Percentiles rank a stretch among this genome's conserved stretches.
Conservation (phyloP, 306 rosid genomes). For the Acacia confusa region DNA sequence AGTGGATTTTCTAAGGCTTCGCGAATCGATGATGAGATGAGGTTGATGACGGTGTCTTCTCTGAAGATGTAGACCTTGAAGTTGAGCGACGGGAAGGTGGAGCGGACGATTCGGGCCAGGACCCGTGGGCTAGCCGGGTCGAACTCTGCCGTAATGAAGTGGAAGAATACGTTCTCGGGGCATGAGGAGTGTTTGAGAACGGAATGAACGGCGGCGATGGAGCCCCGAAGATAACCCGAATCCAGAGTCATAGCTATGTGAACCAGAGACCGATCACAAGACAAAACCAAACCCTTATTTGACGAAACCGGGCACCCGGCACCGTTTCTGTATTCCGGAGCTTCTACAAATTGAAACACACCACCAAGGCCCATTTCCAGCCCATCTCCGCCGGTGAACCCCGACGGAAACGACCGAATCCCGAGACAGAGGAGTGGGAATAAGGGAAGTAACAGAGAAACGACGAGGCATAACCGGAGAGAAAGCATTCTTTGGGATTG, state of each 20-base stretch:
- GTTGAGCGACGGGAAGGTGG: constrained; percentile 62
- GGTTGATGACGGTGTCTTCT: constrained; percentile 63
- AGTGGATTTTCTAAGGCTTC: constrained; percentile 63
- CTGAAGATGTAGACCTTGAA: constrained; percentile 69
- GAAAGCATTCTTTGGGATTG: constrained; percentile 2
- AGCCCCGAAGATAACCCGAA: constrained; percentile 61
- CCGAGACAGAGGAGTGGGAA: constrained; percentile 41
- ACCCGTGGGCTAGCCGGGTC: constrained; percentile 57
- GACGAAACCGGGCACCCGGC: constrained; percentile 42
- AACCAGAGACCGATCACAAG: constrained; percentile 54
- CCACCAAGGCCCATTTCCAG: neutral
- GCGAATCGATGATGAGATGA: constrained; percentile 66
- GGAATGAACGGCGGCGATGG: constrained; percentile 70
- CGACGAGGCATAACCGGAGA: constrained; percentile 25
- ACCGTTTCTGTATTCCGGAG: constrained; percentile 68
- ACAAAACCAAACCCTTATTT: constrained; percentile 23
- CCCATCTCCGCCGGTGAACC: neutral
- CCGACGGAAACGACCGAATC: constrained; percentile 42
- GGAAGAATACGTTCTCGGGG: constrained; percentile 63
- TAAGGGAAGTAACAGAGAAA: constrained; percentile 28
- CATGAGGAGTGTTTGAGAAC: constrained; percentile 64
- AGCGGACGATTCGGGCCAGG: constrained; percentile 57
- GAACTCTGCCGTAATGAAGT: constrained; percentile 75
- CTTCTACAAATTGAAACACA: constrained; percentile 43
- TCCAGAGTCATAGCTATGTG: constrained; percentile 77